Percentiles rank a stretch among this genome's conserved stretches.
Conservation (phyloP, 164 flowering plant genomes). For the Nymphaea thermarum region DNA sequence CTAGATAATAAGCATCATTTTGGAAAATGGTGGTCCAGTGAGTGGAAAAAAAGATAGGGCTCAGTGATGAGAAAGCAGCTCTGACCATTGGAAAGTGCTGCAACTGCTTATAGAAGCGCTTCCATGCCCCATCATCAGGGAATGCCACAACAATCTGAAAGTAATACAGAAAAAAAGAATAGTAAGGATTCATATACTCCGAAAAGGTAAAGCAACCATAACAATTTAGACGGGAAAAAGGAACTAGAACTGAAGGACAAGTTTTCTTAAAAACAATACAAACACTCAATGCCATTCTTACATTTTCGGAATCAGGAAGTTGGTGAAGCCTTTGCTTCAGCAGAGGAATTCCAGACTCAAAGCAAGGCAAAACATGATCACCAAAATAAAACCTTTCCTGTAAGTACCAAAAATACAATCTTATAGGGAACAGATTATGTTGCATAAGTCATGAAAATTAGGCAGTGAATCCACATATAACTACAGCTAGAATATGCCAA, state of each 20-base stretch:
- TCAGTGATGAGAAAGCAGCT: background rate
- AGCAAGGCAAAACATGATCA: conserved; percentile 82
- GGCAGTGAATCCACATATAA: background rate
- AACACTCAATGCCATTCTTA: conserved; percentile 13
- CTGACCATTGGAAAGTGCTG: conserved; percentile 76
- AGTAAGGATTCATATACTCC: background rate
- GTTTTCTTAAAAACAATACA: background rate
- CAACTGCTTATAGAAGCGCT: conserved; percentile 83
- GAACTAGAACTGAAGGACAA: background rate
- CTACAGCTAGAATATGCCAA: background rate
- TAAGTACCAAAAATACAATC: background rate
- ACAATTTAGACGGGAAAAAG: background rate
- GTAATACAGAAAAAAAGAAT: background rate
- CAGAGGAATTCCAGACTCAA: conserved; percentile 91
- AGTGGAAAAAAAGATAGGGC: background rate
- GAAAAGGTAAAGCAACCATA: background rate
- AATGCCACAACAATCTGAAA: conserved; percentile 76
- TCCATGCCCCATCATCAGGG: conserved; percentile 99
- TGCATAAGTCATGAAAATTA: background rate
- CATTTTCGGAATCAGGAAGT: conserved; percentile 79
- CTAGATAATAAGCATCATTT: background rate
- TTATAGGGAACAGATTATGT: background rate
- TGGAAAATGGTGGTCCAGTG: background rate
- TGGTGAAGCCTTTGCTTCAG: conserved; percentile 75
- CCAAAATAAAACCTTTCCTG: conserved; percentile 97